Base-by-base conservation (phyloP, 345 rosid species). In the Pistacia vera region DNA sequence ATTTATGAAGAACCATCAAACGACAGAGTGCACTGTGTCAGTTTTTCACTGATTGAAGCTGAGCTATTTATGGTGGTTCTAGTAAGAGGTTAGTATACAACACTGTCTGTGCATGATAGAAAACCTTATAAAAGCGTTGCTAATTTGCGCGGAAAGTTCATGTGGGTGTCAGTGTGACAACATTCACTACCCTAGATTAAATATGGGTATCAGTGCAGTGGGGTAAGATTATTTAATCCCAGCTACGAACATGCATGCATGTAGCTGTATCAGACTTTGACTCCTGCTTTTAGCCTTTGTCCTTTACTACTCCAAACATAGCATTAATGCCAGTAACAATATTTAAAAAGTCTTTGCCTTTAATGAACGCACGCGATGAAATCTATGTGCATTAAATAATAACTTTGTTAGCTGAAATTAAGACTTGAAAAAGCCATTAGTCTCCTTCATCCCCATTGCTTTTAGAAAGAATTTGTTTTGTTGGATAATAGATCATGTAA, bases 191-290 rank as follows among this genome's bases (percentile, higher is more conserved):
- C 25, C 25, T 8, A n/a, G 22, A 63, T 30, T 63, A 63, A 63
- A 73, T 30, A 22, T 35, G 70, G 51, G 62, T 52, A 4, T 52
- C 35, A 52, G 77, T 6, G 70, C 35, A 18, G 77, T 73, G 76
- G 69, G 69, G 17, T 44, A 65, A n/a, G 11, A 18, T 65, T 52
- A 18, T 8, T 30, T 35, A 18, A 46, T 46, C 55, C 55, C 52
- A 38, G 28, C 63, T 56, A 44, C 1, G 38, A 71, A 48, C 56
- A 52, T 8, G 41, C 63, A 57, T 56, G 63, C 65, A 60, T 60
- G n/a, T 63, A 5, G 60, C 69, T 73, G 76, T 11, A 1, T 18
- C 18, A 33, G 69, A 18, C 51, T 33, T 71, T 49, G 49, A 72
- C 68, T 58, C 0, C 12, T 48, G 59, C 33, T 30, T 25, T 25